Evolutionary conservation across 495 filamentous ascomycete genomes (phyloP), one percentile per base, ranked within the genome.

Genomic region (Chaetomidium leptoderma): DNA sequence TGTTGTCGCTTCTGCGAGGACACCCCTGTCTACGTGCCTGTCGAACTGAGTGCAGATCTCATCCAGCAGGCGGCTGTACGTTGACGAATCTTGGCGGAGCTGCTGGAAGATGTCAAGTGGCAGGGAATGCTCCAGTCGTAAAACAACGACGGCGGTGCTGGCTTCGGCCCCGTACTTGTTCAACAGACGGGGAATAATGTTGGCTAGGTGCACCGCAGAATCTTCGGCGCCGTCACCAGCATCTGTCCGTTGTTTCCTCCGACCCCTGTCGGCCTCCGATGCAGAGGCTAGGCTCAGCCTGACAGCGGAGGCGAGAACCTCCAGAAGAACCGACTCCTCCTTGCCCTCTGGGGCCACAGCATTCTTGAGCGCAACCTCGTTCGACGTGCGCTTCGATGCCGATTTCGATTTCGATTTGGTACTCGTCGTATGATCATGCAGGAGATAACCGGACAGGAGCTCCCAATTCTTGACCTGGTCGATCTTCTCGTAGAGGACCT

Each of bases 11-110:
- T 96, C 91, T 6, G 82, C 81, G n/a, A 98, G 76, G 7, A 98
- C 91, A 37, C 83, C 81, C 47, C 88, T 83, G 62, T 95, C 87
- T 6, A 88, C 88, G 65, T 98, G 93, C 0, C 90, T 85, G 45
- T 92, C 81, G 71, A 97, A 97, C 66, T 97, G 93, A 57, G 87
- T 88, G 62, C 89, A 90, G 64, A 97, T 92, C 62, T 97, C 92
- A 60, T 95, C 93, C 2, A 98, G 77, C 21, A 97, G 73, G 14
- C 90, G 83, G 0, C 81, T 81, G 70, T 95, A 95, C 0, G 86
- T 86, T 0, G 88, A 85, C 2, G 88, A 84, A 63, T 92, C 88
- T 68, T 95, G 90, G 21, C 91, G 86, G 13, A 97, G 76, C 64
- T 95, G 89, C 66, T 93, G 86, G 68, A 96, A 93, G 23, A 93